A percentile compares a stretch with the other conserved stretches of the same genome.
Evolutionary conservation across 495 filamentous ascomycete species (phyloP).

Genomic region (Sabuloglossum arenarium): DNA sequence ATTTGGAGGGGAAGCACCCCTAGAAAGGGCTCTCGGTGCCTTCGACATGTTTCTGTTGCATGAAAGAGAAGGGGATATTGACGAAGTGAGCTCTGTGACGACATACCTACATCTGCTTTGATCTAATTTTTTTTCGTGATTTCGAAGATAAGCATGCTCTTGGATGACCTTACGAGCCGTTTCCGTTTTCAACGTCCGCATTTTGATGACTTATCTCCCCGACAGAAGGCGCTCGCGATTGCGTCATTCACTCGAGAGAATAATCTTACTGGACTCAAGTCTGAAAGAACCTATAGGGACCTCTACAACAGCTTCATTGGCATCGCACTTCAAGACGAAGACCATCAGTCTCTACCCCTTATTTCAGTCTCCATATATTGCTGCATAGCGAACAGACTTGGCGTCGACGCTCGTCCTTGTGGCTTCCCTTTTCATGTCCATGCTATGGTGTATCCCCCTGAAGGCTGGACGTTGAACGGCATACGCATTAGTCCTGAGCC

Average conservation of each 20-base stretch:
- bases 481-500: slow-evolving; percentile 9
- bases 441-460: slow-evolving; percentile 40
- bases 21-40: slow-evolving; percentile 56
- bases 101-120: neutral
- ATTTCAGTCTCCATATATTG: slow-evolving; percentile 60
- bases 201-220: slow-evolving; percentile 29
- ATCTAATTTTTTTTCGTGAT: neutral
- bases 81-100: slow-evolving; percentile 31
- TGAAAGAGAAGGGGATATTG: slow-evolving; percentile 44
- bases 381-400: slow-evolving; percentile 39
- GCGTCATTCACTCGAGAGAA: slow-evolving; percentile 41
- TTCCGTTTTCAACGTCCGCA: slow-evolving; percentile 29
- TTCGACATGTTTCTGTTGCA: slow-evolving; percentile 78
- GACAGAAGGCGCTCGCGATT: slow-evolving; percentile 44
- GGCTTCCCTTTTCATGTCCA: slow-evolving; percentile 66
- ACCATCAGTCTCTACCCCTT: slow-evolving; percentile 56
- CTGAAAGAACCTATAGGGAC: slow-evolving; percentile 46
- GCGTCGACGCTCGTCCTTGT: slow-evolving; percentile 49
- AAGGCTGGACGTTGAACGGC: slow-evolving; percentile 42
- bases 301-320: slow-evolving; percentile 75
- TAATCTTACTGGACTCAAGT: slow-evolving; percentile 44
- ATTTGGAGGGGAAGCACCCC: slow-evolving; percentile 28
- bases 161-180: slow-evolving; percentile 39
- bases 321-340: slow-evolving; percentile 33
- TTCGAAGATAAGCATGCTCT: slow-evolving; percentile 30